Evolutionary conservation across 208 protist species (phyloP), one percentile per base, ranked within the genome.

Genomic region (Trypanosoma caninum): DNA sequence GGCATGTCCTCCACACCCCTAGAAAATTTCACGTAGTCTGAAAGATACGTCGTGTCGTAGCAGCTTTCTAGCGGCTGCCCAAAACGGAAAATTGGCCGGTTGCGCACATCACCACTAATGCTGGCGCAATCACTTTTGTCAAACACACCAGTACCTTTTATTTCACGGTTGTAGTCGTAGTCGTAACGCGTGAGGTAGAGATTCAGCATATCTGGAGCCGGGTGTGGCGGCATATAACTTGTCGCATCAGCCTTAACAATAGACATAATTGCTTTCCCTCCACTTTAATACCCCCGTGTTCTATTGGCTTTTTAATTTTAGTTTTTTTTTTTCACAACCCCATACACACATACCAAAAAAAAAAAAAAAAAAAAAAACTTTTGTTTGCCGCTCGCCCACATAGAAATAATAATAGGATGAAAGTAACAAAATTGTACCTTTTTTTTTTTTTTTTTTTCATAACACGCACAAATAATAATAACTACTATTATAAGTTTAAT

Each of bases 171-270:
- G 77, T 91, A 94, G 72, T 91, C 84, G 72, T 94, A 91, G 69
- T 94, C 87, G 59, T 94, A 90, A 18, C 78, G 79, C 8, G 87
- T 90, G 82, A 94, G 89, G 78, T 74, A 91, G 13, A 76, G 56
- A 42, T 86, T 71, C 27, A 88, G 53, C 80, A 91, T 91, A 68
- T 91, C 79, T n/a, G 84, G 74, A 18, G 78, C 55, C 4, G 60
- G 74, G 52, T 90, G 87, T 7, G 78, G 82, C 7, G 80, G 69
- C 38, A 90, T 34, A 53, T 47, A 52, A 37, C 40, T 35, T 23
- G 25, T 27, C 46, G 37, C 16, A 0, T 50, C 44, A 8, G 34
- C 4, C 10, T 48, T 57, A 22, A 37, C 28, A 16, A 41, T 16
- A 30, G 42, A 35, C 60, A 66, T 63, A 10, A 30, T 8, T 37